phyloP scores from a whole-genome alignment of 1,284 basidiomycete species.

The Fistulina hepatica region DNA sequence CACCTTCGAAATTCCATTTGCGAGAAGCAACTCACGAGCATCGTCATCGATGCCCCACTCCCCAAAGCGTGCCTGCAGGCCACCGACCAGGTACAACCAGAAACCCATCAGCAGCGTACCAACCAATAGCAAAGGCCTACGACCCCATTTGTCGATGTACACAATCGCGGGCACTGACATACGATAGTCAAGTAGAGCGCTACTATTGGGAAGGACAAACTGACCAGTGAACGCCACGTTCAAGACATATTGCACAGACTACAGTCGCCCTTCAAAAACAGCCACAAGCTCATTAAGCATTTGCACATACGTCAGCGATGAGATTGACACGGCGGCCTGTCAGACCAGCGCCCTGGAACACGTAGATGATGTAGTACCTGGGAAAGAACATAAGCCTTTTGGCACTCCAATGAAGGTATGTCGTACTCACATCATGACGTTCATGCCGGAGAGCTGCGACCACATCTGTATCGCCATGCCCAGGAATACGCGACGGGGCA shows the following conservation, averaged over 20 bases:
- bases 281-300: slow-evolving; percentile 9
- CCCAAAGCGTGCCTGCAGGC: slow-evolving; percentile 58
- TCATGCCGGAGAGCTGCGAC: slow-evolving; percentile 54
- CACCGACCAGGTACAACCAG: slow-evolving; percentile 69
- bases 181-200: not conserved
- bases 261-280: too few species aligned
- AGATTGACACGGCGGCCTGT: slow-evolving; percentile 60
- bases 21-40: slow-evolving; percentile 21
- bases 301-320: slow-evolving; percentile 55
- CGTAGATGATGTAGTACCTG: slow-evolving; percentile 68
- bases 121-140: slow-evolving; percentile 61
- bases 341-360: slow-evolving; percentile 67
- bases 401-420: too few species aligned
- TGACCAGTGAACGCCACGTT: slow-evolving; percentile 55
- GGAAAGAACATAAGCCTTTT: not conserved
- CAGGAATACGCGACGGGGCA: slow-evolving; percentile 47
- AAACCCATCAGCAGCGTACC: slow-evolving; percentile 63
- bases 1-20: slow-evolving; percentile 21
- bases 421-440: slow-evolving; percentile 56
- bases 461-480: slow-evolving; percentile 53
- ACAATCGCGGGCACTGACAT: slow-evolving; percentile 60
- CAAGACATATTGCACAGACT: slow-evolving; percentile 71
- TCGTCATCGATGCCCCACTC: slow-evolving; percentile 37
- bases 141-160: slow-evolving; percentile 71
- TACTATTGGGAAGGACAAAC: slow-evolving; percentile 4